Percentiles rank a stretch among this genome's conserved stretches.
phyloP scores from a whole-genome alignment of 1,284 basidiomycete genomes.

The Gastroboletus turbinatus region DNA sequence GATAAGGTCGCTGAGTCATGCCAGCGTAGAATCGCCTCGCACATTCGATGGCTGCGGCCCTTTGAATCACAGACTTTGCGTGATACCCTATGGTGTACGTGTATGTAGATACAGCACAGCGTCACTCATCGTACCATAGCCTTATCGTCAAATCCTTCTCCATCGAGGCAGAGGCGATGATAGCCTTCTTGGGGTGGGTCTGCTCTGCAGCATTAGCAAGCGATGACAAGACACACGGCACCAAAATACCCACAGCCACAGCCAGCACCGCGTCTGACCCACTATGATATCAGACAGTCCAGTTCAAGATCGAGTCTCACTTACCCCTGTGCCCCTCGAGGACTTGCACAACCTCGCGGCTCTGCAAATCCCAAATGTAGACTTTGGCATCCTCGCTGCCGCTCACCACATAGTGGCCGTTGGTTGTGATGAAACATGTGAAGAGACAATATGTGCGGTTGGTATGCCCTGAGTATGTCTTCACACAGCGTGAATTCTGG shows the following conservation, averaged over 20 bases:
- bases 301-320: conserved; percentile 16
- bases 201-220: conserved; percentile 31
- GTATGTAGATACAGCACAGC: neutral
- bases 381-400: conserved; percentile 91
- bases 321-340: conserved; percentile 81
- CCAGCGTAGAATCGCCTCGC: conserved; percentile 8
- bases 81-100: too few relatives aligned
- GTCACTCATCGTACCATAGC: conserved; percentile 66
- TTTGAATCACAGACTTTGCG: too few relatives aligned
- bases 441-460: conserved; percentile 80
- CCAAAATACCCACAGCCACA: conserved; percentile 55
- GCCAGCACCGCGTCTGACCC: conserved; percentile 71
- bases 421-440: conserved; percentile 58
- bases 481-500: conserved; percentile 87
- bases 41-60: conserved; percentile 3
- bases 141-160: conserved; percentile 83
- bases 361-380: conserved; percentile 91
- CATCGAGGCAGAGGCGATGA: conserved; percentile 81
- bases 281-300: conserved; percentile 10
- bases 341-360: conserved; percentile 69
- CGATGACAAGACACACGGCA: neutral
- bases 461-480: conserved; percentile 84
- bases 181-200: conserved; percentile 69
- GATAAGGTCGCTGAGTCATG: conserved; percentile 1
- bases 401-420: conserved; percentile 69